A percentile compares a stretch with the other conserved stretches of the same genome.
These are phyloP conservation scores for Hordeum vulgare DNA, from an alignment of 176 grass and related monocot species.

Conservation along the genomic window MorexV3_pseudomolecules_assembly NC_058523.1:9687279-9687778, in stretches of 20 bases:
- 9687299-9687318: conserved; percentile 36
- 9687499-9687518: conserved; percentile 52
- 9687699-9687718: conserved; percentile 62
- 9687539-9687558: conserved; percentile 36
- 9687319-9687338: conserved; percentile 54
- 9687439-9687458: conserved; percentile 48
- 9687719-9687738: conserved; percentile 45
- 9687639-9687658: conserved; percentile 47
- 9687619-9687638: conserved; percentile 59
- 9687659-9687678: conserved; percentile 50
- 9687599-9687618: conserved; percentile 65
- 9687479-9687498: conserved; percentile 64
- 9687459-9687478: conserved; percentile 61
- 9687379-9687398: conserved; percentile 71
- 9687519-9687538: conserved; percentile 44
- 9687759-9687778: conserved; percentile 61
- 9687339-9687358: conserved; percentile 49
- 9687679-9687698: conserved; percentile 70
- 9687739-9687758: conserved; percentile 39
- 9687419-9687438: conserved; percentile 42
- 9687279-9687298: conserved; percentile 45
- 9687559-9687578: conserved; percentile 65
- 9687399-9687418: conserved; percentile 42
- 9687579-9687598: conserved; percentile 58
- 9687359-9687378: conserved; percentile 45